Evolutionary conservation across 73 alveolate species (phyloP), one percentile per base, ranked within the genome.

Genomic region (Tetrahymena elliotti): DNA sequence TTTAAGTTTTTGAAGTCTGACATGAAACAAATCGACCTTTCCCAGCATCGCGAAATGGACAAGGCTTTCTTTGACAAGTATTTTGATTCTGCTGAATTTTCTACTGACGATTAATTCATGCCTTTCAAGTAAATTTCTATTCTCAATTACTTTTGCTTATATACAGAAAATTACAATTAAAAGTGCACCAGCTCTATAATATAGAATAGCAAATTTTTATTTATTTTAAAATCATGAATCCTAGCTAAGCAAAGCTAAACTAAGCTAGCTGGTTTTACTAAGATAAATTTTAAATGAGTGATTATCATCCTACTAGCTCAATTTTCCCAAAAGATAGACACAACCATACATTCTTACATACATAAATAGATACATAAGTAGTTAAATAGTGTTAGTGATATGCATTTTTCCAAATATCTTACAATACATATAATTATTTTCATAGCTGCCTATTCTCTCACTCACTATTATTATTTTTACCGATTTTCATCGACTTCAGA

Each of bases 1-100:
- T 94, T 94, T 41, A 94, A 94, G 92, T 94, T 33, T 39, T 47
- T 94, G 24, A 94, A 94, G 53, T 47, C 39, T 16, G 83, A 88
- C 37, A 94, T 94, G 96, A 94, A 94, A 36, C 38, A 68, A 68
- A 22, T 68, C 88, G 88, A 68, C 38, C 34, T 68, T n/a, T 68
- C 88, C 11, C 36, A 68, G 88, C 20, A 68, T 16, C 88, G 88
- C 34, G 88, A 68, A 68, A 68, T 68, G 88, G 88, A 68, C 38
- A 68, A 68, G 34, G 88, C 88, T 31, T 68, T 68, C 88, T 68
- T 68, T 31, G 88, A 68, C 38, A 68, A 68, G 88, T 68, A 68
- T 68, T 68, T 68, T 31, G 88, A 68, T 10, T 6, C 88, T 22
- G 15, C 36, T 27, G 88, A 68, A 22, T 68, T 68, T 68, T 68